These are phyloP conservation scores for Trichodelitschia bisporula DNA, from an alignment of 495 filamentous ascomycete species.

Conservation along the genomic window DNA sequence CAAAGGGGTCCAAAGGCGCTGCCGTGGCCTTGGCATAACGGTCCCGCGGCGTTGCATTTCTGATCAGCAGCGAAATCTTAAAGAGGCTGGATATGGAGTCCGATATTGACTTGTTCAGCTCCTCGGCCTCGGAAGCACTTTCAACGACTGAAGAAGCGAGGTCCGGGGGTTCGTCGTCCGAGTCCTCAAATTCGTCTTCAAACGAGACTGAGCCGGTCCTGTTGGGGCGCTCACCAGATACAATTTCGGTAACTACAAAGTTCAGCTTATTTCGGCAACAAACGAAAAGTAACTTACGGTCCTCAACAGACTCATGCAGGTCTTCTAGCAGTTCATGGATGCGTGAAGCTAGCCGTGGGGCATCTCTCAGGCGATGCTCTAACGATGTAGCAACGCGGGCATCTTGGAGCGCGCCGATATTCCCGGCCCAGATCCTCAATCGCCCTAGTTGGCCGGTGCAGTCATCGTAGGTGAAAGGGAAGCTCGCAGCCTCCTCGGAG, in stretches of 20 bases:
- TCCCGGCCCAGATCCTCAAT: slow-evolving; percentile 7
- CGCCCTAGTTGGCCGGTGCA: slow-evolving; percentile 3
- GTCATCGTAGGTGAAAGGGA: slow-evolving; percentile 1
- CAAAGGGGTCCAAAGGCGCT: slow-evolving; percentile 2
- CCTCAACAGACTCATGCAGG: slow-evolving; percentile 7
- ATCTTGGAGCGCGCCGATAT: slow-evolving; percentile 5
- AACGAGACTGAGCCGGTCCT: too few species aligned
- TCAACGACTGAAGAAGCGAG: background rate
- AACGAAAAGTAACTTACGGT: slow-evolving; percentile 9
- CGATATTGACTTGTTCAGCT: slow-evolving; percentile 4
- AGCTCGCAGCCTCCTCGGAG: too few species aligned
- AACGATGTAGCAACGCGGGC: slow-evolving; percentile 5
- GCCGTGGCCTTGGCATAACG: slow-evolving; percentile 6
- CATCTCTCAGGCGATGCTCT: slow-evolving; percentile 11
- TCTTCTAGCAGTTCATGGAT: slow-evolving; percentile 9
- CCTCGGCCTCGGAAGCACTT: slow-evolving; percentile 5
- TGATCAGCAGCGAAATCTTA: slow-evolving; percentile 7
- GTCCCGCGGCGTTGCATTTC: slow-evolving; percentile 7
- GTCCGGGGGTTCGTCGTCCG: background rate
- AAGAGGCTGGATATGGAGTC: slow-evolving; percentile 7
- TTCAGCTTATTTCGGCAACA: too few species aligned
- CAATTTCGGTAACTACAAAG: too few species aligned
- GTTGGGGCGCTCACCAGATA: too few species aligned
- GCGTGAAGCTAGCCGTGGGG: slow-evolving; percentile 6
- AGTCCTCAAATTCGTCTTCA: slow-evolving; percentile 1